phyloP scores from a whole-genome alignment of 2,329 filamentous ascomycete genomes.

The Aspergillus pseudoglaucus region DNA sequence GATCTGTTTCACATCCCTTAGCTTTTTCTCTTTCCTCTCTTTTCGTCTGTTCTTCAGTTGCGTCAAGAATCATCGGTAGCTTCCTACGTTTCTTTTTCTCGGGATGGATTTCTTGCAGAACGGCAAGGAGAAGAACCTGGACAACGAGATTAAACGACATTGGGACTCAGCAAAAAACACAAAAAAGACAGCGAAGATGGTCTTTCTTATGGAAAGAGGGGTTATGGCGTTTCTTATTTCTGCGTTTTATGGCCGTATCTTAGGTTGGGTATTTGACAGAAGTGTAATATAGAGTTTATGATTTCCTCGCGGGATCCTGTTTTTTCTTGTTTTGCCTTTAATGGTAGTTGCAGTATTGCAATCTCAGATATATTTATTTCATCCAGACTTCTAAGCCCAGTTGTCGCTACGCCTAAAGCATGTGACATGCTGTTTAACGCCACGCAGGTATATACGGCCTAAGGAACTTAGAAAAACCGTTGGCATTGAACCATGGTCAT shows the following conservation, averaged over 20 bases:
- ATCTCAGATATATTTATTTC: neutral
- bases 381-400: no score
- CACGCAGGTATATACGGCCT: no score
- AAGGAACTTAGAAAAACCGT: no score
- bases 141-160: neutral
- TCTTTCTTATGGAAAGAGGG: constrained; percentile 16
- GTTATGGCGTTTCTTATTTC: constrained; percentile 19
- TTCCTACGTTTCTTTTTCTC: neutral
- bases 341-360: neutral
- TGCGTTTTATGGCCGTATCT: constrained; percentile 14
- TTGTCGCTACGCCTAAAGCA: no score
- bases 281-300: constrained; percentile 27
- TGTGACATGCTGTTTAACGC: no score
- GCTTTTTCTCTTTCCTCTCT: constrained; percentile 3
- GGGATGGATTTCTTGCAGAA: neutral
- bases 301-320: constrained; percentile 17
- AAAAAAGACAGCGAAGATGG: constrained; percentile 11
- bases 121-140: constrained; percentile 1
- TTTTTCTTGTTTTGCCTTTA: neutral
- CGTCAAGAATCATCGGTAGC: neutral
- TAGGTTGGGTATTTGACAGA: constrained; percentile 12
- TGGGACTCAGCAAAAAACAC: constrained; percentile 8
- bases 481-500: no score
- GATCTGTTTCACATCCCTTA: constrained; percentile 14
- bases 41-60: neutral